Base-by-base conservation (phyloP, 257 asterid genomes). In the Solanum sitiens region DNA sequence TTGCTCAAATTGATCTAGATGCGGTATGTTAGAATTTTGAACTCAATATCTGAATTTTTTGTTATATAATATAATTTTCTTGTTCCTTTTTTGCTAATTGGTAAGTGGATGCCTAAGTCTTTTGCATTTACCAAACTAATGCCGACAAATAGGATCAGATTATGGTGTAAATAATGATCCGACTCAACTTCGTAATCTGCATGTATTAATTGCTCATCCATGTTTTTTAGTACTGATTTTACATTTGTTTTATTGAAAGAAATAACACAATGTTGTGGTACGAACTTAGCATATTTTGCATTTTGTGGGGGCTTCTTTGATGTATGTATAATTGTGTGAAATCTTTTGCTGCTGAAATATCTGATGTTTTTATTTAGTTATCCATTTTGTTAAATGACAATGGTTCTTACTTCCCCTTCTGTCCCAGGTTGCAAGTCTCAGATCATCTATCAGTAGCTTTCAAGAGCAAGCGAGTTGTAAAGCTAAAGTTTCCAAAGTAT, bases 391-490 rank as follows among this genome's bases (percentile, higher is more conserved):
- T 53, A 20, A 80, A 50, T 82, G 71, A 32, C 65, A 82, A 50
- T 21, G 71, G 7, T 84, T 87, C 89, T 83, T 20, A 3, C 44
- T 77, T 67, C 86, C 39, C 40, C 75, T 89, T 65, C 63, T 84
- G 45, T 89, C 88, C 87, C 93, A 97, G 99, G 98, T 97, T 61
- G 96, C 98, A 85, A 97, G 98, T 90, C 95, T 95, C 86, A 95
- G 99, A 91, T 98, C 98, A 83, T 93, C 98, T 88, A 90, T 95
- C 85, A 97, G 99, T 89, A 95, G 99, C 92, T 97, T 97, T 90
- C 99, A 96, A 90, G 98, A 97, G 91, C 99, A 95, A 92, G 98
- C 98, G 89, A 95, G 99, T 91, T 93, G 96, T 92, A 95, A 95
- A 87, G 86, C 90, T 80, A 93, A 92, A 89, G 95, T 97, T 87